phyloP scores from a whole-genome alignment of 306 rosid species.

The Hippophae rhamnoides region DNA sequence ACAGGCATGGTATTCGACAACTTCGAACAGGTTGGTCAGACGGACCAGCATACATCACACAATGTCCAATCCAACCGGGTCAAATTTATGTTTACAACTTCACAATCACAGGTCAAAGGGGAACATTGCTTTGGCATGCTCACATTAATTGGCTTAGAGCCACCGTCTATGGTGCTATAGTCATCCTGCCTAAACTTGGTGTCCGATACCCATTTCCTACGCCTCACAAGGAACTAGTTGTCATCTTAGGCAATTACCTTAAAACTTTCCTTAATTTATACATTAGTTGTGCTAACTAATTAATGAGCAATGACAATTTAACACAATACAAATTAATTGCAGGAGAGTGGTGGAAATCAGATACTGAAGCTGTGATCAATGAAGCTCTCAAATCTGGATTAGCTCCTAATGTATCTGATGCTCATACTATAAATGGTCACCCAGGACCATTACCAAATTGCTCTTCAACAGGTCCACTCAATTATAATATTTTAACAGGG shows the following conservation, averaged over 20 bases:
- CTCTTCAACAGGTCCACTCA: neutral
- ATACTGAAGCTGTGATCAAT: constrained; percentile 1
- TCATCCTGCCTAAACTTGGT: neutral
- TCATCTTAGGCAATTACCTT: neutral
- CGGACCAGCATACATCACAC: constrained; percentile 1
- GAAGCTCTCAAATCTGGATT: constrained; percentile 13
- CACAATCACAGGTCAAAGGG: neutral
- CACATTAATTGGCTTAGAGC: neutral
- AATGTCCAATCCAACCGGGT: neutral
- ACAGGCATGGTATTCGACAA: neutral
- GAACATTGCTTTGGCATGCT: neutral
- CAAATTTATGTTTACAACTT: neutral
- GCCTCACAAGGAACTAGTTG: neutral
- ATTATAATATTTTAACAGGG: neutral
- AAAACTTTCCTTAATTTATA: neutral
- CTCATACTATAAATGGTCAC: constrained; percentile 23
- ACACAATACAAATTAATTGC: constrained; percentile 16
- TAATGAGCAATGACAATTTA: neutral
- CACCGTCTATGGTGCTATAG: neutral
- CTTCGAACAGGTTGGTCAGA: neutral
- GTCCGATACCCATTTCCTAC: neutral
- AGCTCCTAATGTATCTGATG: constrained; percentile 25
- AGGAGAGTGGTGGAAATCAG: constrained; percentile 18
- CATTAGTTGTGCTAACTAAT: neutral
- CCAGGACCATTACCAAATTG: constrained; percentile 12